Evolutionary conservation across 1,139 yeast genomes (phyloP), one percentile per base, ranked within the genome.

Genomic region (Saccharomycopsis crataegensis): DNA sequence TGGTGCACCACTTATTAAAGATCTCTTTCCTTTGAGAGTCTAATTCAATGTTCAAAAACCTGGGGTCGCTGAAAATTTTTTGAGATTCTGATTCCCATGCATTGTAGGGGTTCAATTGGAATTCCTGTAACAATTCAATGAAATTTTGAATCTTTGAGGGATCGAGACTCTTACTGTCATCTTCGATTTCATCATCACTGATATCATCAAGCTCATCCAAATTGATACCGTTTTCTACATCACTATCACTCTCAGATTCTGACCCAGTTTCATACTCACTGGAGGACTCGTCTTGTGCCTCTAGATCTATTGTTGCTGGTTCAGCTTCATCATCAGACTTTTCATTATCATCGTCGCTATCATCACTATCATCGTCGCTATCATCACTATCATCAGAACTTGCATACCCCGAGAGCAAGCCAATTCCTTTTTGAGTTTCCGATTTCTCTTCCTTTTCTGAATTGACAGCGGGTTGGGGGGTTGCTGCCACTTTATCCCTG

Each of bases 11-110:
- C n/a, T 61, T 56, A 50, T 75, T 73, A 59, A 74, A 78, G 8
- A 70, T 62, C 0, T 63, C 66, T 46, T 64, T 65, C 46, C 82
- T 64, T 38, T 61, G 64, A 42, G 60, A 60, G 48, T 70, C 68
- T 14, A 66, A 61, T 38, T 70, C 75, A 40, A 75, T 56, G 8
- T 59, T 62, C 44, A 67, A 65, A 60, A 70, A 79, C 31, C 73
- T 62, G 1, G 74, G 71, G 51, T 75, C 76, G 36, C 66, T 59
- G 1, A 72, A 61, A 1, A 79, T 59, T 45, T 67, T 68, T 6
- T 65, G 62, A n/a, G 70, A 64, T 59, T 77, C 82, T 0, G 66
- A 61, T 43, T 76, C 79, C 79, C 81, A 79, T 0, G 76, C 62
- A 3, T 74, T 67, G 56, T 61, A 75, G 0, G 79, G 76, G 56